Evolutionary conservation across 2,329 filamentous ascomycete species (phyloP).

Genomic region (Beauveria caledonica): DNA sequence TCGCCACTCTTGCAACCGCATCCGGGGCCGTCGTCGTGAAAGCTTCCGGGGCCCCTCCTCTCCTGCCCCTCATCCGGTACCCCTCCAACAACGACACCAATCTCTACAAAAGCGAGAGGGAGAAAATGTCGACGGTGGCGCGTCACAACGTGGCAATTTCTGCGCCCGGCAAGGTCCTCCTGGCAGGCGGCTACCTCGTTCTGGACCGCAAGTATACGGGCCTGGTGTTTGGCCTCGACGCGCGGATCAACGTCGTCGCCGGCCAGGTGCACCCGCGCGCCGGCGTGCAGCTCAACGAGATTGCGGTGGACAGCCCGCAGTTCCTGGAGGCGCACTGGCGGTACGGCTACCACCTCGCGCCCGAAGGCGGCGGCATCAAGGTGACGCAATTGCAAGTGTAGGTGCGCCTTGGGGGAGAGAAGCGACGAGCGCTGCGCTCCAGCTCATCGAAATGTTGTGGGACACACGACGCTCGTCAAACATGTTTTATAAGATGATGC

Average conservation of each 20-base stretch:
- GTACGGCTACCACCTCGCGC: conserved; percentile 66
- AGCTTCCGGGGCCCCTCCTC: neutral
- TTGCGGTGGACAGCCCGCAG: conserved; percentile 86
- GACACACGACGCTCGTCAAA: neutral
- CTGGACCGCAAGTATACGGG: conserved; percentile 82
- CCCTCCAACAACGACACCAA: neutral
- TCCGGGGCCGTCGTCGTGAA: neutral
- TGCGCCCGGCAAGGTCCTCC: conserved; percentile 90
- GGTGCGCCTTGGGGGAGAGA: conserved; percentile 29
- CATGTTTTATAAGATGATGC: neutral
- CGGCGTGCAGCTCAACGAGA: conserved; percentile 59
- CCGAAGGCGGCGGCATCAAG: conserved; percentile 68
- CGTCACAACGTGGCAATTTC: conserved; percentile 57
- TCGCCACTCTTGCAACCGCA: neutral
- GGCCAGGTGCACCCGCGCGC: conserved; percentile 48
- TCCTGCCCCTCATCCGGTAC: neutral
- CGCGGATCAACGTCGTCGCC: conserved; percentile 58
- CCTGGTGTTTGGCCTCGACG: conserved; percentile 58
- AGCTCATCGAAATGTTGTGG: conserved; percentile 4
- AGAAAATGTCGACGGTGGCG: neutral
- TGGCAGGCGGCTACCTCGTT: conserved; percentile 91
- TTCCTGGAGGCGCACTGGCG: conserved; percentile 83
- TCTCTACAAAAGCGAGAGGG: neutral
- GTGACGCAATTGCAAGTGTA: conserved; percentile 74
- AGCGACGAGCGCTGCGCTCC: neutral